These are phyloP conservation scores for Ormosia emarginata DNA, from an alignment of 306 rosid species.

Conservation along the genomic window DNA sequence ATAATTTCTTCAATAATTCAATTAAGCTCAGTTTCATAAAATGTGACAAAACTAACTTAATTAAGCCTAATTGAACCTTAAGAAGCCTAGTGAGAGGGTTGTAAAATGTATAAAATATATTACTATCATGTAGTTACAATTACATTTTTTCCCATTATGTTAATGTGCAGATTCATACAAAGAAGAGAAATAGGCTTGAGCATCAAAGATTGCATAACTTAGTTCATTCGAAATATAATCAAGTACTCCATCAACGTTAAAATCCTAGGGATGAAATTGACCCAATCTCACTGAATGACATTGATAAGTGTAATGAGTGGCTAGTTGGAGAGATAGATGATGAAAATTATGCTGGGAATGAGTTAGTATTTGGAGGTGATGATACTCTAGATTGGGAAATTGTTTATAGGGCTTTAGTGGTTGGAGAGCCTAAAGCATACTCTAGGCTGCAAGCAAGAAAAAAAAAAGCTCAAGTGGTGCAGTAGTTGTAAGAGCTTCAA, in stretches of 20 bases:
- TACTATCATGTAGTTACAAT: too few species aligned
- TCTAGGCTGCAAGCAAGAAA: not conserved
- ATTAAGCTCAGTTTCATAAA: too few species aligned
- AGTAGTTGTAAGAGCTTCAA: too few species aligned
- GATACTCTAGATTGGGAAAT: not conserved
- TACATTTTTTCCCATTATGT: too few species aligned
- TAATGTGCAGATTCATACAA: too few species aligned
- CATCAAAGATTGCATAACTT: not conserved
- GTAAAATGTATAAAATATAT: too few species aligned
- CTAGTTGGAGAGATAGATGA: not conserved
- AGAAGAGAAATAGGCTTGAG: too few species aligned
- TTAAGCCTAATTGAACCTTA: too few species aligned
- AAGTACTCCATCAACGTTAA: not conserved
- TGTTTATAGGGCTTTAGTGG: not conserved
- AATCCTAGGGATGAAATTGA: not conserved
- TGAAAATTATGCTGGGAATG: not conserved
- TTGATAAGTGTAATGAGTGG: not conserved
- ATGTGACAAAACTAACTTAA: too few species aligned
- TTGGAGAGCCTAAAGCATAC: not conserved
- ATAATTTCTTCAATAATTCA: too few species aligned
- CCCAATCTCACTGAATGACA: not conserved
- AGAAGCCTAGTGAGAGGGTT: too few species aligned
- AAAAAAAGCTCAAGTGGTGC: not conserved
- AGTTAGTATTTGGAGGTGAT: not conserved
- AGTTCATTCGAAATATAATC: not conserved